phyloP scores from a whole-genome alignment of 2,329 filamentous ascomycete species.

The Esteya vermicola region DNA sequence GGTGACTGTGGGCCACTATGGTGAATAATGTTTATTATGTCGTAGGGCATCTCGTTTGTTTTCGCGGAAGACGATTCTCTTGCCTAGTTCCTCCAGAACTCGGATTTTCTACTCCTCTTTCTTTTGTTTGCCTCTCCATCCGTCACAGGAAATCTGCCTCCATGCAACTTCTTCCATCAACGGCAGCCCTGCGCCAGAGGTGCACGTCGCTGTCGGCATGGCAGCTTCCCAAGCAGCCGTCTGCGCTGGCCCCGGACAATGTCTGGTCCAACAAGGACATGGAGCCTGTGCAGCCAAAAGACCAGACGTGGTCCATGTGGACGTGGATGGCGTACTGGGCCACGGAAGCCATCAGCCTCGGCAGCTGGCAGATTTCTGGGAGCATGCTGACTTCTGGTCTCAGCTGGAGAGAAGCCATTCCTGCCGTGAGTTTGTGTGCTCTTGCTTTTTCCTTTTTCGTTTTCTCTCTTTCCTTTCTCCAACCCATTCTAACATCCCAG shows the following conservation, averaged over 20 bases:
- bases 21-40: no score
- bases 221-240: slow-evolving; percentile 2
- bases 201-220: slow-evolving; percentile 2
- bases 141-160: no score
- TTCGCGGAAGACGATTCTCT: no score
- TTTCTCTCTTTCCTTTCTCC: neutral
- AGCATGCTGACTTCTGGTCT: slow-evolving; percentile 3
- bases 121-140: no score
- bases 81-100: no score
- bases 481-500: neutral
- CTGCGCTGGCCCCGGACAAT: neutral
- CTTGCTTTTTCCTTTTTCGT: neutral
- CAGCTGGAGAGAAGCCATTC: slow-evolving; percentile 8
- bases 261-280: slow-evolving; percentile 6
- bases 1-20: no score
- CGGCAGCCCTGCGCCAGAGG: neutral
- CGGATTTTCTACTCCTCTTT: no score
- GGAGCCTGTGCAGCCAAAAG: slow-evolving; percentile 7
- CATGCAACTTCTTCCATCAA: neutral
- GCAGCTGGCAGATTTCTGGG: slow-evolving; percentile 1
- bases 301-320: slow-evolving; percentile 8
- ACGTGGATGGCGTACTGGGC: slow-evolving; percentile 7
- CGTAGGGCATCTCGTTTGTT: no score
- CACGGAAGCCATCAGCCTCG: slow-evolving; percentile 9
- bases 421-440: neutral